Base-by-base conservation (phyloP, 768 basidiomycete genomes). In the Lactarius sanguifluus region DNA sequence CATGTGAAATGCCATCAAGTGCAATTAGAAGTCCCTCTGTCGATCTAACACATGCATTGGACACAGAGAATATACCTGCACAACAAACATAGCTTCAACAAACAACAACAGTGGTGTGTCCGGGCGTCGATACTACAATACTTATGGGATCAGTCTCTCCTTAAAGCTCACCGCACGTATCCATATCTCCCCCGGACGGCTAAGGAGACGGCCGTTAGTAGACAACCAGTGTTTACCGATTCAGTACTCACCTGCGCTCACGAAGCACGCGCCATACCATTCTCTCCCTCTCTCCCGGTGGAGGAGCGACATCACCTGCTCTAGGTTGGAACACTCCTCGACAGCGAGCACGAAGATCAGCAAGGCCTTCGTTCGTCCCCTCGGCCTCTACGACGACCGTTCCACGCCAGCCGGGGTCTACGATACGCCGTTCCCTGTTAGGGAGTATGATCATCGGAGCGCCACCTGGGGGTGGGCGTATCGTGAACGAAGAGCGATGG, bases 331-430 rank as follows among this genome's bases (percentile, higher is more conserved):
- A 90, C 12, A 80, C 85, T 0, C 85, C 84, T 1, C 88, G 84
- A 76, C 91, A 92, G 5, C 92, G 83, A 58, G 81, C 82, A 70
- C 89, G 89, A 67, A 95, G 79, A 75, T 94, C 93, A 23, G 83
- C 85, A 30, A 93, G 81, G 12, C 89, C 86, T 72, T 95, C 93
- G 73, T 93, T 90, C 52, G 93, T 94, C 45, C 92, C 92, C 73
- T 94, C 91, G 13, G 90, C 86, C 79, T 95, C 92, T 30, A 95
- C 83, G 32, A 94, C 84, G 55, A 95, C 83, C 0, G 84, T 88
- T 3, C 93, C 93, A 71, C 87, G 90, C 92, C 92, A 95, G 50
- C 89, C 87, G 5, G 86, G 77, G 73, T 94, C 91, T 16, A 94
- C 84, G 0, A 75, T 66, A 2, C 77, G 78, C 2, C 76, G 74